Evolutionary conservation across 106 monocot species (phyloP).

Genomic region (Dendrobium nobile): DNA sequence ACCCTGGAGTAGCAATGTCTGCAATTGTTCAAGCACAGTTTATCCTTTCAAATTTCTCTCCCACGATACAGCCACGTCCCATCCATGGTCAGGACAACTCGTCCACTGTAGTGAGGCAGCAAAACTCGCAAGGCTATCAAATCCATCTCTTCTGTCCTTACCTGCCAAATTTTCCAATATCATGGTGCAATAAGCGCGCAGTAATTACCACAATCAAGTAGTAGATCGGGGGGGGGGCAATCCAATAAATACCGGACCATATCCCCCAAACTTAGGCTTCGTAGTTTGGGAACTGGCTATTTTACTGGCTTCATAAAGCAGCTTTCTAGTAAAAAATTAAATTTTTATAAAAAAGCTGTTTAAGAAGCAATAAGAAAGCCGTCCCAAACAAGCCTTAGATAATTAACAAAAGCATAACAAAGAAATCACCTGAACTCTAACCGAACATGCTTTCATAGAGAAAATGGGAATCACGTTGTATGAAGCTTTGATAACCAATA

Average conservation of each 20-base stretch:
- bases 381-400: not conserved
- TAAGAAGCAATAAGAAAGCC: not conserved
- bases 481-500: slow-evolving; percentile 96
- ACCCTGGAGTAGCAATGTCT: slow-evolving; percentile 92
- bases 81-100: slow-evolving; percentile 32
- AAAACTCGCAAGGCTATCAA: slow-evolving; percentile 94
- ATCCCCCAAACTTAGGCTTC: too few species aligned
- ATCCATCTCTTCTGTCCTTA: slow-evolving; percentile 98
- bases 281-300: too few species aligned
- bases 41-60: slow-evolving; percentile 57
- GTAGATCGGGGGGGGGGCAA: not conserved
- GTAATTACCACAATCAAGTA: not conserved
- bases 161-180: slow-evolving; percentile 33
- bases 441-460: slow-evolving; percentile 96
- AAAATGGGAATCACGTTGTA: slow-evolving; percentile 98
- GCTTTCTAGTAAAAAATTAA: too few species aligned
- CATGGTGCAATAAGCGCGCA: not conserved
- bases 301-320: too few species aligned
- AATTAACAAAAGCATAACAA: too few species aligned
- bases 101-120: slow-evolving; percentile 95
- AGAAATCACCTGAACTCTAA: slow-evolving; percentile 84
- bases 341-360: too few species aligned
- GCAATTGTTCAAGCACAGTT: slow-evolving; percentile 69
- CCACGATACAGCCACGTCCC: slow-evolving; percentile 39
- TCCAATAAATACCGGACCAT: not conserved